phyloP scores from a whole-genome alignment of 169 alveolate species.

The Hammondia hammondi region DNA sequence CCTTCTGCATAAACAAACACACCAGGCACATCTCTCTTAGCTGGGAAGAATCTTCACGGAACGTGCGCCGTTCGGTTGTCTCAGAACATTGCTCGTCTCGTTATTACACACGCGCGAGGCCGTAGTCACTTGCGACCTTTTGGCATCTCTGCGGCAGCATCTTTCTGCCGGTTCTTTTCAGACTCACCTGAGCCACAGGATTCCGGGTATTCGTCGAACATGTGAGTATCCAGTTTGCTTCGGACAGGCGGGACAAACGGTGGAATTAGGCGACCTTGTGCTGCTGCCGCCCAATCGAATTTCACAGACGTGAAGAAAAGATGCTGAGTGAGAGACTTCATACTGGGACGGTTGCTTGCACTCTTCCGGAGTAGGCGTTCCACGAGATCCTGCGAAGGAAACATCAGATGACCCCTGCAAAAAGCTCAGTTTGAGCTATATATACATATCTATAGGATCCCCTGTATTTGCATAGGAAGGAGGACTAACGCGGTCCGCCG shows the following conservation, averaged over 20 bases:
- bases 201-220: conserved; percentile 42
- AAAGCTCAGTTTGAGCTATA: not conserved
- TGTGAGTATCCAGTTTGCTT: not conserved
- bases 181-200: not conserved
- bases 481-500: too few species aligned
- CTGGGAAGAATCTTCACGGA: not conserved
- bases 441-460: not conserved
- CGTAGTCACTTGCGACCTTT: not conserved
- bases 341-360: not conserved
- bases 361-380: not conserved
- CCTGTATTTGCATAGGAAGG: too few species aligned
- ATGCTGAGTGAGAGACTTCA: not conserved
- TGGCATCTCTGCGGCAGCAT: not conserved
- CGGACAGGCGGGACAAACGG: conserved; percentile 40
- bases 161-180: too few species aligned
- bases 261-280: not conserved
- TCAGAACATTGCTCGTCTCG: not conserved
- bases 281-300: conserved; percentile 35
- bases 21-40: not conserved
- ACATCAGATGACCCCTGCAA: not conserved
- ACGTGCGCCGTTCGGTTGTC: not conserved
- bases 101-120: not conserved
- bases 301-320: not conserved
- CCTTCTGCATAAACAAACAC: conserved; percentile 24
- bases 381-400: conserved; percentile 22